Base-by-base conservation (phyloP, 2,329 filamentous ascomycete genomes). In the Ampelomyces quisqualis region DNA sequence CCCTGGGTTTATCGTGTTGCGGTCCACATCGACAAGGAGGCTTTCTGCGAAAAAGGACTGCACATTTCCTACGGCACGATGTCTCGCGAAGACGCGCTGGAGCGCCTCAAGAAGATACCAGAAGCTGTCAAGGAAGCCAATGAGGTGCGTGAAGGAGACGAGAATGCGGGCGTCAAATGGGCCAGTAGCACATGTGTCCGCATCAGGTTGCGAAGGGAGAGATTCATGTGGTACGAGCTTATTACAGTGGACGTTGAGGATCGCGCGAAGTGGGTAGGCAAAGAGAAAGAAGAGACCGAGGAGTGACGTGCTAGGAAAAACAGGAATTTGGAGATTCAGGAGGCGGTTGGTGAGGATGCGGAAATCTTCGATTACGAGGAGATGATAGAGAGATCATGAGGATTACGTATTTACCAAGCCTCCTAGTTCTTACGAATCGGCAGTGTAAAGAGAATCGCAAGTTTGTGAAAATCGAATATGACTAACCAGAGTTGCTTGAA, bases 211-310 rank as follows among this genome's bases (percentile, higher is more conserved):
- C 11, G 26, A 11, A 17, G 10, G 5, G 15, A 14, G 4, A 30
- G 26, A 11, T 37, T 30, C 26, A 11, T 15, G 7, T 37, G 34
- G 34, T 30, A 30, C 22, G 10, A 37, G 18, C n/a, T 37, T n/a
- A 18, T 30, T 9, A 10, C 13, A 6, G 26, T 30, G 1, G n/a
- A 37, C 17, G 23, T 37, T 4, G 33, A 23, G 22, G 29, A 40
- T 13, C 31, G 31, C 9, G 7, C 31, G 19, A 17, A 22, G n/a
- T 18, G n/a, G 14, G 13, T 3, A 19, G 29, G 7, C 3, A 19
- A 10, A 8, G 29, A 31, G 29, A 9, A 17, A 9, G 29, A 31
- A 7, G 13, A n/a, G 26, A n/a, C 26, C 8, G 7, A 31, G n/a
- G 17, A 31, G 13, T 7, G 14, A 2, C 5, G 26, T 13, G 26